phyloP scores from a whole-genome alignment of 495 filamentous ascomycete genomes.

The Eremomyces bilateralis region DNA sequence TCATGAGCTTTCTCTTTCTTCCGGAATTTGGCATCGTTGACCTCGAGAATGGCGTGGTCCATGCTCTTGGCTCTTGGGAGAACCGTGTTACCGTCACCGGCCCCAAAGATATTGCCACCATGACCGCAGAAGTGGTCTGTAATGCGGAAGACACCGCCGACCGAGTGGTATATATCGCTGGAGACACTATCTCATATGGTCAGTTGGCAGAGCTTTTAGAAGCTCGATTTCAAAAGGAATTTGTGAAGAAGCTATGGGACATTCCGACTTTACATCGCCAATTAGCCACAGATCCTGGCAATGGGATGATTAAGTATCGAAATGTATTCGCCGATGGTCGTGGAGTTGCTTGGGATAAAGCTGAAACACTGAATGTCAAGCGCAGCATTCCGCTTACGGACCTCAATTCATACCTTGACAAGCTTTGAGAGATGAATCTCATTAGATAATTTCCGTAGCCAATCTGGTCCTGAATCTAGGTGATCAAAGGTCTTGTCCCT shows the following conservation, averaged over 20 bases:
- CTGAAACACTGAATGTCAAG: not conserved
- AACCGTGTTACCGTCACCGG: constrained; percentile 34
- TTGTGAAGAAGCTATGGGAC: constrained; percentile 23
- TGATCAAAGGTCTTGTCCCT: not conserved
- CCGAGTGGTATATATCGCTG: constrained; percentile 29
- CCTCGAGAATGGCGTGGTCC: constrained; percentile 17
- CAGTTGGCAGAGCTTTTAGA: constrained; percentile 26
- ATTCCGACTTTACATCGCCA: constrained; percentile 19
- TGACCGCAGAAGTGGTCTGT: constrained; percentile 28
- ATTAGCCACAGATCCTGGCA: constrained; percentile 24
- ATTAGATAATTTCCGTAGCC: not conserved
- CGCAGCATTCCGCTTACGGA: too few relatives aligned
- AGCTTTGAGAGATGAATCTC: not conserved
- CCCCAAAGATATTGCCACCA: constrained; percentile 32
- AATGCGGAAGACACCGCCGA: constrained; percentile 5
- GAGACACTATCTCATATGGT: constrained; percentile 35
- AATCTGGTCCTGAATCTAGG: not conserved
- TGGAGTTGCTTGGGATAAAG: constrained; percentile 35
- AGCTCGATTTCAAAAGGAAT: constrained; percentile 20
- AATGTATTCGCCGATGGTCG: constrained; percentile 33
- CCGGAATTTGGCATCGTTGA: constrained; percentile 33
- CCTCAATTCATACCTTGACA: too few relatives aligned
- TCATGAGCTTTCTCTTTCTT: constrained; percentile 41
- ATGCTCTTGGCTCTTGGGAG: constrained; percentile 33
- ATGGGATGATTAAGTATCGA: constrained; percentile 34